Conservation (phyloP, 108 stramenopile species). For the Chaetoceros muelleri region DNA sequence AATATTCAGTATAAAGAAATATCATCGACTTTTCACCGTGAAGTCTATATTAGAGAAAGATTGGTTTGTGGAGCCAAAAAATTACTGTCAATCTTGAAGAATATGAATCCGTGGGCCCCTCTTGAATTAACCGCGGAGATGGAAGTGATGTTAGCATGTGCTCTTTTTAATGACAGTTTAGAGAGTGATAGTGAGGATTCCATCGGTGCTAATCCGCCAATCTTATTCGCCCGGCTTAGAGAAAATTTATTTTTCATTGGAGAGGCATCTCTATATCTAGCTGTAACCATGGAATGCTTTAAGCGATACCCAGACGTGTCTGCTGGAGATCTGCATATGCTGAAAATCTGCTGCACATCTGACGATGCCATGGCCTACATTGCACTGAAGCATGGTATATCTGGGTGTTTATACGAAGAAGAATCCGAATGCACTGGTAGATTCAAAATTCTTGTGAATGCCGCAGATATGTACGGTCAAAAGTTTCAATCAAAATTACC, state of each 20-base stretch:
- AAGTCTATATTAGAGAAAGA: too few relatives aligned
- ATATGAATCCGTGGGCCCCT: too few relatives aligned
- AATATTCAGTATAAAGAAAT: not conserved
- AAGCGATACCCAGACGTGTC: slow-evolving; percentile 19
- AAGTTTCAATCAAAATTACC: not conserved
- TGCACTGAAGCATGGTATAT: slow-evolving; percentile 30
- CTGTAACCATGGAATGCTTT: slow-evolving; percentile 25
- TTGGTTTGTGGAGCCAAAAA: too few relatives aligned
- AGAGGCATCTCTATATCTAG: slow-evolving; percentile 17
- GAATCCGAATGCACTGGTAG: slow-evolving; percentile 7
- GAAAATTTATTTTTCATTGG: slow-evolving; percentile 38
- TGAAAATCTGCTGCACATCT: slow-evolving; percentile 10
- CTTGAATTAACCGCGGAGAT: not conserved
- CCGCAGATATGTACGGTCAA: slow-evolving; percentile 20
- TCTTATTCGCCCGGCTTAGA: slow-evolving; percentile 17
- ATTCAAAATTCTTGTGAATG: slow-evolving; percentile 10
- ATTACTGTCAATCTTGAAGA: too few relatives aligned
- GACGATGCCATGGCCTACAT: slow-evolving; percentile 46
- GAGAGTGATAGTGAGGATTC: slow-evolving; percentile 3
- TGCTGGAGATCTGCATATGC: slow-evolving; percentile 30
- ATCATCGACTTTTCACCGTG: not conserved
- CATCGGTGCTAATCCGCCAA: slow-evolving; percentile 5
- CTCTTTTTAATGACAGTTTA: slow-evolving; percentile 38
- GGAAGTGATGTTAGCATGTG: slow-evolving; percentile 14
- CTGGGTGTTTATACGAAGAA: slow-evolving; percentile 34